Evolutionary conservation across 495 filamentous ascomycete genomes (phyloP).

Genomic region (Mycothermus thermophilus): DNA sequence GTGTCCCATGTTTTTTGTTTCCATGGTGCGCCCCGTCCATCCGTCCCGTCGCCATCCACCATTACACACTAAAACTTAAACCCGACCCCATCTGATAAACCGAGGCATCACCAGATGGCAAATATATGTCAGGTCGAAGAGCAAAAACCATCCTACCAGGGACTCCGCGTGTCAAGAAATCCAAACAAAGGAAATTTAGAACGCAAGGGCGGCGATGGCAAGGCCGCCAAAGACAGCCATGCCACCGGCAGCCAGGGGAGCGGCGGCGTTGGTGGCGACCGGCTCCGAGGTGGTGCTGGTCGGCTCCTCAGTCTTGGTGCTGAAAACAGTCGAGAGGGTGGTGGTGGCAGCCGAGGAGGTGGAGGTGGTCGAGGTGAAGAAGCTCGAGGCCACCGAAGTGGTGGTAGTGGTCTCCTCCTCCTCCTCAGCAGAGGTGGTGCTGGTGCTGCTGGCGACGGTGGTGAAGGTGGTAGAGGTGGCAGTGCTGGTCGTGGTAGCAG

Average conservation of each 20-base stretch:
- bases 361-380: conserved; percentile 4
- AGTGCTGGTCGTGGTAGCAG: conserved; percentile 7
- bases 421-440: too few relatives aligned
- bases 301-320: neutral
- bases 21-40: too few relatives aligned
- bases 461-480: neutral
- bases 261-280: conserved; percentile 20
- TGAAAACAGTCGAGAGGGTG: conserved; percentile 7
- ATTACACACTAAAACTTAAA: too few relatives aligned
- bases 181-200: too few relatives aligned
- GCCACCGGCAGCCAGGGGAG: conserved; percentile 19
- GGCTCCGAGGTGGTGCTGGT: too few relatives aligned
- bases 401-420: conserved; percentile 2
- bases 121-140: too few relatives aligned
- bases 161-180: too few relatives aligned
- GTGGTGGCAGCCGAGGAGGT: conserved; percentile 5
- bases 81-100: too few relatives aligned
- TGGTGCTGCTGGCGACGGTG: conserved; percentile 1
- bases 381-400: conserved; percentile 5
- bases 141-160: too few relatives aligned
- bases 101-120: too few relatives aligned
- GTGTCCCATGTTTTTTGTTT: too few relatives aligned
- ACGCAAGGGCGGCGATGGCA: conserved; percentile 25
- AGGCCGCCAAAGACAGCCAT: conserved; percentile 28
- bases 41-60: too few relatives aligned